Conservation (phyloP, 805 yeast species). For the Kregervanrija fluxuum region DNA sequence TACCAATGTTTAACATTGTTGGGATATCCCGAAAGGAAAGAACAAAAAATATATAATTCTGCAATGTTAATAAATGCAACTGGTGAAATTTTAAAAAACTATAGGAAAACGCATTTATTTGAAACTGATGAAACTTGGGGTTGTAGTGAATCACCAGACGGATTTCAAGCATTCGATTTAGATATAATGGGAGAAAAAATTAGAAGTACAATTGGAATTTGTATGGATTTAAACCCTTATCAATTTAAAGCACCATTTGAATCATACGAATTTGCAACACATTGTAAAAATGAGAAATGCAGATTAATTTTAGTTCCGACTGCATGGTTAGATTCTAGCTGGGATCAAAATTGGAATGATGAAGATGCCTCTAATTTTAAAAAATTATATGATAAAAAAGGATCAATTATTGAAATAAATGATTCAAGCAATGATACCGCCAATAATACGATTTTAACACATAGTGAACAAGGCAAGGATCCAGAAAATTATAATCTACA, state of each 20-base stretch:
- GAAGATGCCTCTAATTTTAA: slow-evolving; percentile 13
- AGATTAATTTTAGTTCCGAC: slow-evolving; percentile 68
- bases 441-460: slow-evolving; percentile 3
- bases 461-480: neutral
- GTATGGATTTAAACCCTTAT: slow-evolving; percentile 92
- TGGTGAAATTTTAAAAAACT: slow-evolving; percentile 57
- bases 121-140: slow-evolving; percentile 81
- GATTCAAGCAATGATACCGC: neutral
- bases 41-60: slow-evolving; percentile 50
- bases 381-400: slow-evolving; percentile 13
- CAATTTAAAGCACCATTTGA: slow-evolving; percentile 75
- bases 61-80: slow-evolving; percentile 54
- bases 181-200: slow-evolving; percentile 24
- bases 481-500: slow-evolving; percentile 7
- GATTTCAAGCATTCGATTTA: slow-evolving; percentile 47
- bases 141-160: slow-evolving; percentile 56
- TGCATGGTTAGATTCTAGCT: slow-evolving; percentile 68
- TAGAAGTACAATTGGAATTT: slow-evolving; percentile 66
- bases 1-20: slow-evolving; percentile 60
- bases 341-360: slow-evolving; percentile 21
- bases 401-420: slow-evolving; percentile 16
- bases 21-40: slow-evolving; percentile 71
- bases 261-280: slow-evolving; percentile 60
- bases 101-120: slow-evolving; percentile 70
- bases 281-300: slow-evolving; percentile 40